Base-by-base conservation (phyloP, 2,329 filamentous ascomycete species). In the Colletotrichum sp. region DNA sequence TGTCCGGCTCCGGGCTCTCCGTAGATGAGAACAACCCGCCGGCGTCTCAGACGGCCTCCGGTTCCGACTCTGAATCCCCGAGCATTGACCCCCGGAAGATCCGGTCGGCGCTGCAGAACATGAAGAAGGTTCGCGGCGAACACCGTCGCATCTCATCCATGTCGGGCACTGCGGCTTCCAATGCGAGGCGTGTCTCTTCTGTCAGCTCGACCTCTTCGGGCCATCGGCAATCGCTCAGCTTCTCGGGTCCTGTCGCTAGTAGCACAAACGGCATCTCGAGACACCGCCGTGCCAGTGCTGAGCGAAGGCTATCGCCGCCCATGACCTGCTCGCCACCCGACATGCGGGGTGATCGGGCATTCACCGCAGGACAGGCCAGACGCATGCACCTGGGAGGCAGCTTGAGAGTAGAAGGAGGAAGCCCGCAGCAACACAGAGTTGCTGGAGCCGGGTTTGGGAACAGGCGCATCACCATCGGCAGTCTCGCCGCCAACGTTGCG, bases 251-350 rank as follows among this genome's bases (percentile, higher is more conserved):
- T 16, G 81, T 88, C 55, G 85, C 89, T 8, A 90, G 88, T 78
- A 86, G 83, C 77, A 85, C 88, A 8, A 91, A 91, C 80, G 90
- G 90, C 58, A 89, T 92, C 78, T 90, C 89, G 55, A 85, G 90
- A 58, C 84, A 90, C 69, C 85, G 90, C 55, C 85, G 89, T 52
- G 86, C 85, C 75, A 90, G 88, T 75, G 81, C 85, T 4, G 89
- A 91, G 81, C 84, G 88, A 63, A 85, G 88, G 43, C 84, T 86
- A 67, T 90, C 88, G 75, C 89, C 90, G 14, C 90, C 90, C 16
- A 86, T 91, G 78, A 81, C 85, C 38, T 91, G 89, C 81, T 89
- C 89, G 43, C 87, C 90, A 3, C 83, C 85, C 3, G 86, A 89
- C 26, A 79, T 79, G 13, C 73, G 76, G 5, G 73, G n/a, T 21